These are phyloP conservation scores for Didymella pinodella DNA, from an alignment of 2,329 filamentous ascomycete species.

Conservation along the genomic window DNA sequence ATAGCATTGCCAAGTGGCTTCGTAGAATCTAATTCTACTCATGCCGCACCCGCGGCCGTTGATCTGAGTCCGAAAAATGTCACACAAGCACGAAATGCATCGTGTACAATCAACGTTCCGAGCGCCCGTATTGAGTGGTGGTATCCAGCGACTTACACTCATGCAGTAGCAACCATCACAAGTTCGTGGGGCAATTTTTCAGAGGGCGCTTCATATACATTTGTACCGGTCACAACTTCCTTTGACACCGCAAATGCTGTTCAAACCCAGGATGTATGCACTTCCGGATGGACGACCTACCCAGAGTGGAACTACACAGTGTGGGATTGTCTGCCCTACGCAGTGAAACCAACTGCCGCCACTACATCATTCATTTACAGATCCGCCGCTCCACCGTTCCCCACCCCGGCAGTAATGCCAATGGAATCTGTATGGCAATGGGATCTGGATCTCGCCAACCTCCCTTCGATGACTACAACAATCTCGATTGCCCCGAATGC, in stretches of 20 bases:
- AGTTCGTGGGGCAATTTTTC: slow-evolving; percentile 30
- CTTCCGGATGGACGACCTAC: slow-evolving; percentile 32
- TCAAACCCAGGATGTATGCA: slow-evolving; percentile 32
- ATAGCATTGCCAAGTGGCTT: slow-evolving; percentile 1
- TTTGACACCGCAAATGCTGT: slow-evolving; percentile 41
- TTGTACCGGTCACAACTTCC: slow-evolving; percentile 32
- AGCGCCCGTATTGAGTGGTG: slow-evolving; percentile 46
- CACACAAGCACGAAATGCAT: slow-evolving; percentile 19
- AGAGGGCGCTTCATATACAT: slow-evolving; percentile 26
- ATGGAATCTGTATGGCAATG: slow-evolving; percentile 26
- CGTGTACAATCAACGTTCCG: slow-evolving; percentile 48
- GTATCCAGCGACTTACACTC: slow-evolving; percentile 41
- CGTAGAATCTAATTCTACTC: background rate
- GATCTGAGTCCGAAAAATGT: background rate
- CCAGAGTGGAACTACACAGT: slow-evolving; percentile 32
- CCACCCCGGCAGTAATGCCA: slow-evolving; percentile 32
- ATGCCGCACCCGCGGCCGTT: background rate
- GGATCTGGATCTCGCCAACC: slow-evolving; percentile 22
- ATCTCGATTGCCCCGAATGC: slow-evolving; percentile 36
- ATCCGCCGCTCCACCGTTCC: slow-evolving; percentile 34
- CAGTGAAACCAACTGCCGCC: slow-evolving; percentile 42
- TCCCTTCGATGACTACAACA: slow-evolving; percentile 33
- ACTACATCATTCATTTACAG: slow-evolving; percentile 41
- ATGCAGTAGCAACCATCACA: slow-evolving; percentile 32
- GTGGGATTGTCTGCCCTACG: slow-evolving; percentile 36